Evolutionary conservation across 768 basidiomycete genomes (phyloP).

Genomic region (Podaxis sp.): DNA sequence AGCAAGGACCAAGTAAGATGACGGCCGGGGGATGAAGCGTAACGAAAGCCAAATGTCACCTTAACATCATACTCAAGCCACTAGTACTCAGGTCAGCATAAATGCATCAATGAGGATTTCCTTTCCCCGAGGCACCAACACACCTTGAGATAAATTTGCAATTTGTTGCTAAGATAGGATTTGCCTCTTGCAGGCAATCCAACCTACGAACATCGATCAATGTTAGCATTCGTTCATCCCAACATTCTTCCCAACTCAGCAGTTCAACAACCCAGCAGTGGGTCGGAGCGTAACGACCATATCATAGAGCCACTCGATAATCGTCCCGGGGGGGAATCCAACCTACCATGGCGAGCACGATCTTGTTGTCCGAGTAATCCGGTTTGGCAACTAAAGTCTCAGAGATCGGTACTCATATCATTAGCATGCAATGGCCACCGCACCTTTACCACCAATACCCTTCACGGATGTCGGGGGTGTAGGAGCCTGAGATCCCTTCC

Average conservation of each 20-base stretch:
- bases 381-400: conserved; percentile 78
- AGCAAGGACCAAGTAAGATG: neutral
- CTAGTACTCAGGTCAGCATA: conserved; percentile 38
- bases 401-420: conserved; percentile 7
- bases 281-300: neutral
- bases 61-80: conserved; percentile 99
- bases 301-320: neutral
- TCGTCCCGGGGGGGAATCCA: neutral
- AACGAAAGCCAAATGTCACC: conserved; percentile 36
- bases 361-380: conserved; percentile 98
- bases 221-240: neutral
- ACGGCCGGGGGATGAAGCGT: neutral
- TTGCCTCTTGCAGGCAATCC: conserved; percentile 98
- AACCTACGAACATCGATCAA: conserved; percentile 51
- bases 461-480: conserved; percentile 84
- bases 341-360: conserved; percentile 92
- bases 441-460: conserved; percentile 89
- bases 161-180: conserved; percentile 97
- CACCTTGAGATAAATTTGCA: conserved; percentile 94
- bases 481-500: conserved; percentile 68
- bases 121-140: conserved; percentile 20
- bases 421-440: conserved; percentile 13
- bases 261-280: conserved; percentile 2
- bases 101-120: conserved; percentile 12
- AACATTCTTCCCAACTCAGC: neutral